phyloP scores from a whole-genome alignment of 306 rosid species.

The Cucumis hystrix region DNA sequence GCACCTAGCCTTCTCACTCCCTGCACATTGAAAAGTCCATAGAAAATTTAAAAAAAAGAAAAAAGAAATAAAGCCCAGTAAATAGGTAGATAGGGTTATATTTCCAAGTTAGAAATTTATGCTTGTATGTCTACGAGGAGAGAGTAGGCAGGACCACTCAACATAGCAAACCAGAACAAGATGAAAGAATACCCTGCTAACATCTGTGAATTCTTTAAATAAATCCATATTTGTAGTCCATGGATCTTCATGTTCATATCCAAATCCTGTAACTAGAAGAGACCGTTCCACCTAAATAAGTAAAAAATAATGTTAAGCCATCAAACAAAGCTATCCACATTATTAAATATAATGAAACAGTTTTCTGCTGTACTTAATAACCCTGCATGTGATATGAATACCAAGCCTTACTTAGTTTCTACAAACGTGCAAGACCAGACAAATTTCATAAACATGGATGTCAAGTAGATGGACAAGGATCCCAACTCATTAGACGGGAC shows the following conservation, averaged over 20 bases:
- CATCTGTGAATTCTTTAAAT: slow-evolving; percentile 80
- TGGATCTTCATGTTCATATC: slow-evolving; percentile 88
- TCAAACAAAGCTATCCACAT: neutral
- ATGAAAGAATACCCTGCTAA: slow-evolving; percentile 67
- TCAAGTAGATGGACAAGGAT: neutral
- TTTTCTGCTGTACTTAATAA: neutral
- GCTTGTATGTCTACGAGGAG: neutral
- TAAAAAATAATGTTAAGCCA: slow-evolving; percentile 2
- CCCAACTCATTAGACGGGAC: too few relatives aligned
- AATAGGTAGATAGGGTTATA: neutral
- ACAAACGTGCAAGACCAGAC: neutral
- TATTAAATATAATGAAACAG: neutral
- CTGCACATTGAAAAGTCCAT: slow-evolving; percentile 24
- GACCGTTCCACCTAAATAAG: slow-evolving; percentile 61
- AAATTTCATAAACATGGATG: neutral
- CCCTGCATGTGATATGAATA: neutral
- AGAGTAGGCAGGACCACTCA: neutral
- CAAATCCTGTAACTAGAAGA: slow-evolving; percentile 94
- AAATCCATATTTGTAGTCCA: slow-evolving; percentile 84
- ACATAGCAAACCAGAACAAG: neutral
- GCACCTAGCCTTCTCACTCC: slow-evolving; percentile 99
- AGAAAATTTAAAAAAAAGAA: neutral
- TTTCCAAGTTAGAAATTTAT: neutral
- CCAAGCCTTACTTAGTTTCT: neutral
- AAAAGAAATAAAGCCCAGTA: neutral